A percentile compares a stretch with the other conserved stretches of the same genome.
Evolutionary conservation across 1,284 basidiomycete species (phyloP).

Genomic region (Ganoderma lingzhi): DNA sequence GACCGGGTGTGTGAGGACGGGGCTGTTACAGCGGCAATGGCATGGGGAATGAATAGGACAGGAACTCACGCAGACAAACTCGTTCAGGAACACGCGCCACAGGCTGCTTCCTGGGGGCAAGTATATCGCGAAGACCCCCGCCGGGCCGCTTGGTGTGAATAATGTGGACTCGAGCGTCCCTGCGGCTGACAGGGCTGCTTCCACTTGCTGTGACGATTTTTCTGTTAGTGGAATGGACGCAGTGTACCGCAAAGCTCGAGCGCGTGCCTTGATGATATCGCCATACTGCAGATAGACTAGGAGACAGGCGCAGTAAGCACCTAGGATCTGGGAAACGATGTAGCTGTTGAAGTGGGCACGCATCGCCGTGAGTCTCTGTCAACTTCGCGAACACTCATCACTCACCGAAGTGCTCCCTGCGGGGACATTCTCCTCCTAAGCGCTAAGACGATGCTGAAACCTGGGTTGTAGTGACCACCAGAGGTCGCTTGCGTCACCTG

Average conservation of each 20-base stretch:
- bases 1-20: not conserved
- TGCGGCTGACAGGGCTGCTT: conserved; percentile 50
- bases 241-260: not conserved
- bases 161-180: conserved; percentile 50
- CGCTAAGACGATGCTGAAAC: conserved; percentile 61
- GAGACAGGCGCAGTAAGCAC: conserved; percentile 66
- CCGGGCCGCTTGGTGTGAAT: conserved; percentile 69
- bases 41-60: not conserved
- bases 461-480: conserved; percentile 71
- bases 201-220: conserved; percentile 43
- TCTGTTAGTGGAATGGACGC: not conserved
- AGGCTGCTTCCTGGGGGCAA: conserved; percentile 57
- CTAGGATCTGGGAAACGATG: conserved; percentile 67
- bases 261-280: conserved; percentile 51
- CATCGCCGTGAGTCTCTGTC: not conserved
- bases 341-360: conserved; percentile 50
- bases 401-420: conserved; percentile 58
- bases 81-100: conserved; percentile 67
- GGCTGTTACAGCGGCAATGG: not conserved
- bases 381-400: not conserved
- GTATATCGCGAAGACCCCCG: conserved; percentile 68
- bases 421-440: conserved; percentile 64
- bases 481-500: conserved; percentile 59
- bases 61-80: conserved; percentile 64
- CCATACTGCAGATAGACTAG: conserved; percentile 70